Conservation (phyloP, 352 stramenopile species). For the Thalassiosira pacifica region DNA sequence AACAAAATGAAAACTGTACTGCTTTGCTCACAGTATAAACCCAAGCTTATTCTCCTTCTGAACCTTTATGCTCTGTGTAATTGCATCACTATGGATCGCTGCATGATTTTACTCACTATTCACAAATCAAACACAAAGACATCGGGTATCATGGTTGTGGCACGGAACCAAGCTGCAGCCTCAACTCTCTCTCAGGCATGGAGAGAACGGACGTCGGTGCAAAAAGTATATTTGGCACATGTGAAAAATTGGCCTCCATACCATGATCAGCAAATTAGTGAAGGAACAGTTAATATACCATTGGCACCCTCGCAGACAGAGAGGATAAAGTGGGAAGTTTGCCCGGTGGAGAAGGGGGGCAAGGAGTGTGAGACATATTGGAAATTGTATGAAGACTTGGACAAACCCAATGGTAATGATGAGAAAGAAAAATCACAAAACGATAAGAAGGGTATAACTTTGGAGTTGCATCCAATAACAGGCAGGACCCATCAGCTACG, state of each 20-base stretch:
- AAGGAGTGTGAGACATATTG: constrained; percentile 69
- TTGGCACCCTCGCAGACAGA: constrained; percentile 63
- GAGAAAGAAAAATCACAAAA: constrained; percentile 5
- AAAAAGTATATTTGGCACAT: constrained; percentile 79
- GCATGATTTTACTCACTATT: neutral
- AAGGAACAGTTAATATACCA: constrained; percentile 70
- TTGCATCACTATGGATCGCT: neutral
- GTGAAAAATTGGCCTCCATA: constrained; percentile 69
- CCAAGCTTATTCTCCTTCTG: no score
- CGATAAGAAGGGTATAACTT: constrained; percentile 38
- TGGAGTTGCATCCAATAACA: constrained; percentile 74
- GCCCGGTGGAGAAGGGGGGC: constrained; percentile 37
- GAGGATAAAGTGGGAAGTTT: constrained; percentile 76
- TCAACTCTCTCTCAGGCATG: constrained; percentile 66
- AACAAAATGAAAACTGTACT: no score
- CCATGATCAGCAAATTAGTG: constrained; percentile 41
- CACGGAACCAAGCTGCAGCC: constrained; percentile 61
- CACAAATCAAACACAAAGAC: constrained; percentile 55
- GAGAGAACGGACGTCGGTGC: constrained; percentile 65
- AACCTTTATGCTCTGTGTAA: no score
- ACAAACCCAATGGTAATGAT: constrained; percentile 1
- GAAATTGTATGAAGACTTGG: constrained; percentile 54
- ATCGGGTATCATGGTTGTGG: constrained; percentile 81
- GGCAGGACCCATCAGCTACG: constrained; percentile 77
- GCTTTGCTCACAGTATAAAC: no score